Evolutionary conservation across 2,329 filamentous ascomycete genomes (phyloP).

Genomic region (Neoascochyta sp.): DNA sequence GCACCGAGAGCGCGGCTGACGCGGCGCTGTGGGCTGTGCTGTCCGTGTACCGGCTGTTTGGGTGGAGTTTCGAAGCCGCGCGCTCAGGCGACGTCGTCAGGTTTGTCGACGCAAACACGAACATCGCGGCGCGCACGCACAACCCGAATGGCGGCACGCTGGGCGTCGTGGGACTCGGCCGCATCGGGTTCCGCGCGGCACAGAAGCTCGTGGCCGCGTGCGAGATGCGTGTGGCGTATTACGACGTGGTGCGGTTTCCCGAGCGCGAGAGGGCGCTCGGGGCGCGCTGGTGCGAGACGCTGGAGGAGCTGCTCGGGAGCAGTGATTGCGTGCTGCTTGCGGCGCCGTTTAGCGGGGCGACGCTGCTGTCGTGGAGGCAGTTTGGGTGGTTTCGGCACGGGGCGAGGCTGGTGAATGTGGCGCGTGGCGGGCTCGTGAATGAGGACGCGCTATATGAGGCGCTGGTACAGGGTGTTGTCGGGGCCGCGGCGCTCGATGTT

Average conservation of each 20-base stretch:
- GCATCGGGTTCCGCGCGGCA: slow-evolving; percentile 52
- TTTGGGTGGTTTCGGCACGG: slow-evolving; percentile 54
- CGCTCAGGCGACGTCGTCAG: slow-evolving; percentile 41
- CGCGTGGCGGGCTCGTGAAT: slow-evolving; percentile 61
- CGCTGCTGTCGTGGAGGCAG: slow-evolving; percentile 49
- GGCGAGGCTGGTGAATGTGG: slow-evolving; percentile 62
- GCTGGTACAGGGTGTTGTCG: slow-evolving; percentile 51
- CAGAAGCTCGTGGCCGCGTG: slow-evolving; percentile 57
- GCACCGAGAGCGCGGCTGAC: slow-evolving; percentile 70
- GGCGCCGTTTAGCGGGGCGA: slow-evolving; percentile 52
- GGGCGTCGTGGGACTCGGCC: slow-evolving; percentile 67
- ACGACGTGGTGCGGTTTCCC: slow-evolving; percentile 54
- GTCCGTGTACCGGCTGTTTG: slow-evolving; percentile 63
- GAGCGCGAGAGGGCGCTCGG: slow-evolving; percentile 48
- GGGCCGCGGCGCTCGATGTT: slow-evolving; percentile 60
- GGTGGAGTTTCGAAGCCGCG: slow-evolving; percentile 61
- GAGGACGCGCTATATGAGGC: slow-evolving; percentile 61
- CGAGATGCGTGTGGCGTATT: slow-evolving; percentile 64
- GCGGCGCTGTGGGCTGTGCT: slow-evolving; percentile 67
- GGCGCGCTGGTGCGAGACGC: slow-evolving; percentile 50
- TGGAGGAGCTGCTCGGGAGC: slow-evolving; percentile 51
- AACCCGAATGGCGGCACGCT: slow-evolving; percentile 61
- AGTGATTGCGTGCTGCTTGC: slow-evolving; percentile 62
- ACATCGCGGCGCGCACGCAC: slow-evolving; percentile 57
- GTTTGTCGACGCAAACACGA: slow-evolving; percentile 59